These are phyloP conservation scores for Saksenaea oblongispora DNA, from an alignment of 371 early-diverging fungal species.

Conservation along the genomic window DNA sequence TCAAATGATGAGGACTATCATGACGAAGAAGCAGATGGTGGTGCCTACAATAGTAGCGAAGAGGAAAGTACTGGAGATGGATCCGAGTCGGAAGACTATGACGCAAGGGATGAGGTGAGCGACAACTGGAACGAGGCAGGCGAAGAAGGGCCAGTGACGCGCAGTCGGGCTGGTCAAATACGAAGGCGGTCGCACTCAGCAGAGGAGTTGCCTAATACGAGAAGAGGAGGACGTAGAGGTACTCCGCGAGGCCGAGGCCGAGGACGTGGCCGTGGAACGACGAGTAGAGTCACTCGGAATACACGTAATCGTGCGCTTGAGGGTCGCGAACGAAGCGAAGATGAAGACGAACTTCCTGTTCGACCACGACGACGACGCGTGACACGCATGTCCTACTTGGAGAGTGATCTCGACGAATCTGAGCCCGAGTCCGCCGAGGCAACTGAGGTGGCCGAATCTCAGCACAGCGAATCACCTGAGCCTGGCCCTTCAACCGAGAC, in stretches of 20 bases:
- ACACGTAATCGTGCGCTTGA: slow-evolving; percentile 26
- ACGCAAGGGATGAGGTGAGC: slow-evolving; percentile 7
- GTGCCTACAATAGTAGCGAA: slow-evolving; percentile 18
- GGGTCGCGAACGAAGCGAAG: slow-evolving; percentile 26
- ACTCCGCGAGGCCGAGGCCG: slow-evolving; percentile 14
- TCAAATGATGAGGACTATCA: slow-evolving; percentile 66
- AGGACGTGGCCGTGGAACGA: slow-evolving; percentile 11
- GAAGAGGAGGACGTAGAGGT: slow-evolving; percentile 1
- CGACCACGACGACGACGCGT: slow-evolving; percentile 50
- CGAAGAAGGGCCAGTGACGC: slow-evolving; percentile 36
- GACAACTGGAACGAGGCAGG: slow-evolving; percentile 23
- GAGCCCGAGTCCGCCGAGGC: slow-evolving; percentile 33
- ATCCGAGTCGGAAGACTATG: slow-evolving; percentile 24
- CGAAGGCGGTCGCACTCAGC: slow-evolving; percentile 10
- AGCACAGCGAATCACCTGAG: slow-evolving; percentile 21
- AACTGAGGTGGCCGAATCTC: slow-evolving; percentile 29
- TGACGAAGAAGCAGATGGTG: slow-evolving; percentile 22
- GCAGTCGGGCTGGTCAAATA: slow-evolving; percentile 34
- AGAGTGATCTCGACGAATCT: slow-evolving; percentile 54
- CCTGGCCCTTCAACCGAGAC: slow-evolving; percentile 20
- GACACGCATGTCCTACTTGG: slow-evolving; percentile 38
- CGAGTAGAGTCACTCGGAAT: slow-evolving; percentile 15
- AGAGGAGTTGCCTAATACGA: slow-evolving; percentile 4
- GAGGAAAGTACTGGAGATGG: slow-evolving; percentile 16
- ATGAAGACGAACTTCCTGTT: slow-evolving; percentile 34